Evolutionary conservation across 2,329 filamentous ascomycete genomes (phyloP).

Genomic region (Fusarium circinatum): DNA sequence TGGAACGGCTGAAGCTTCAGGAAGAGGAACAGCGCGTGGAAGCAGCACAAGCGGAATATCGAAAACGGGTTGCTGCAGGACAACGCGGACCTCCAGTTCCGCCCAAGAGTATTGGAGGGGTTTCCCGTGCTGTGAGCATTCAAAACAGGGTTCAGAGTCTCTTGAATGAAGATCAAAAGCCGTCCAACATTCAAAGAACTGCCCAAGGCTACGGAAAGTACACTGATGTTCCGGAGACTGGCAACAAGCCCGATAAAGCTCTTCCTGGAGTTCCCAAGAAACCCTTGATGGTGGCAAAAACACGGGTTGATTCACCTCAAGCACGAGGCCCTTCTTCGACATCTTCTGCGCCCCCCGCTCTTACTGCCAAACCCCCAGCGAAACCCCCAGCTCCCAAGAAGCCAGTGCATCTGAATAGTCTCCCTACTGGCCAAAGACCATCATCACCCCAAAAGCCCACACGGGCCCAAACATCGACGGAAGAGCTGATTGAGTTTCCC

Average conservation of each 20-base stretch:
- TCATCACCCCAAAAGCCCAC: constrained; percentile 58
- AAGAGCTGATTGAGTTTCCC: constrained; percentile 59
- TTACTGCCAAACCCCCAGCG: constrained; percentile 42
- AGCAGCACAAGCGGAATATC: constrained; percentile 88
- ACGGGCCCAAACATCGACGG: constrained; percentile 40
- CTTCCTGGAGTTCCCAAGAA: constrained; percentile 63
- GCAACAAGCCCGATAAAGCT: constrained; percentile 52
- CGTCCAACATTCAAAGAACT: constrained; percentile 69
- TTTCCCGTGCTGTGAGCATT: constrained; percentile 81
- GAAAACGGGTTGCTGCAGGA: constrained; percentile 72
- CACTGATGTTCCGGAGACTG: constrained; percentile 65
- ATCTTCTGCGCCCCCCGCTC: constrained; percentile 38
- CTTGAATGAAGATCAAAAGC: constrained; percentile 78
- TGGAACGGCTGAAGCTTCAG: constrained; percentile 82
- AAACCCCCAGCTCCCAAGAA: constrained; percentile 70
- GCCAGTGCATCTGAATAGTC: constrained; percentile 68
- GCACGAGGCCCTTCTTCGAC: constrained; percentile 30
- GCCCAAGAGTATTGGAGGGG: constrained; percentile 67
- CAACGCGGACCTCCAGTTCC: constrained; percentile 52
- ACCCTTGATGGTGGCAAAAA: constrained; percentile 53
- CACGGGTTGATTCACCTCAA: constrained; percentile 44
- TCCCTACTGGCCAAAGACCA: constrained; percentile 56
- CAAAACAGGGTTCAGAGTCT: constrained; percentile 90
- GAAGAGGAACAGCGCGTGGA: constrained; percentile 93
- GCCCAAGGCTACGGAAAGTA: constrained; percentile 92